Evolutionary conservation across 345 rosid species (phyloP), one percentile per base, ranked within the genome.

Genomic region (Schrenkiella parvula): DNA sequence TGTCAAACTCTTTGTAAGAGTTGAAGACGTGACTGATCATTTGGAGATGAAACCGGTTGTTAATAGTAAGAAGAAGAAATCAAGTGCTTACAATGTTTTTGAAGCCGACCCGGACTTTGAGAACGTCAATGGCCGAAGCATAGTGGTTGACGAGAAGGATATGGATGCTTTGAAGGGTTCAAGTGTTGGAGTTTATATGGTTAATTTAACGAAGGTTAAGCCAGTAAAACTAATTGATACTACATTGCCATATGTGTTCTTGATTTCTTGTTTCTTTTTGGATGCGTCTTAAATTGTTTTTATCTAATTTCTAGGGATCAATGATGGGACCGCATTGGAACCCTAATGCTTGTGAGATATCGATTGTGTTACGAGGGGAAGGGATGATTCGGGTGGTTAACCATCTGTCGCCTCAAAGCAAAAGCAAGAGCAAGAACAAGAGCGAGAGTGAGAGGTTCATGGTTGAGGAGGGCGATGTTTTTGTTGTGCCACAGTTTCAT

Each of bases 291-390:
- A 10, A 17, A 21, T 0, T 64, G 25, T 15, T 0, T 64, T 18
- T 15, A 3, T 64, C 1, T 64, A 18, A 35, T 57, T 28, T 57
- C 0, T 60, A 93, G 99, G 98, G 98, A 19, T 87, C 96, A 3
- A 89, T 95, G 89, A 82, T 91, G 92, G 99, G 85, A 21, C 99
- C 96, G 6, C 99, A 89, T 22, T 95, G 99, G 99, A 91, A 89
- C 70, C 96, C 95, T 12, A 75, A 57, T 61, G 95, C 89, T 1
- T 82, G 79, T 1, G 99, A 91, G 84, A 80, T 91, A 63, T 83
- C 88, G 17, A 39, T 89, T 41, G 98, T 86, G 52, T 15, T 95
- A 25, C 79, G 72, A 6, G 99, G 99, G 28, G 26, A 68, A 74
- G 99, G 97, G 41, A 88, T 95, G 92, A 58, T 91, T 60, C 78